A percentile compares a stretch with the other conserved stretches of the same genome.
phyloP scores from a whole-genome alignment of 176 grass and related monocot species.

The Ananas comosus region DNA sequence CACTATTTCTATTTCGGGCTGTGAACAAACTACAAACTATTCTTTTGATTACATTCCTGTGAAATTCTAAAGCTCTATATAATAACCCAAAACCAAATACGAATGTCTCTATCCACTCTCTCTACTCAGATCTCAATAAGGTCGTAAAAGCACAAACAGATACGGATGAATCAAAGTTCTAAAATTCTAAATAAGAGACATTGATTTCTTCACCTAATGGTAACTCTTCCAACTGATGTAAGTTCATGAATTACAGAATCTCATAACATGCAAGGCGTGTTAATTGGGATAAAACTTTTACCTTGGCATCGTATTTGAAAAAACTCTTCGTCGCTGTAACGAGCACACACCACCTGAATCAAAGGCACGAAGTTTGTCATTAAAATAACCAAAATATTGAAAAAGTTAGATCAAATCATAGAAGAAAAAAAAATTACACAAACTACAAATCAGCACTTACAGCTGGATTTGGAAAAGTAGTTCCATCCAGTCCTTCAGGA shows the following conservation, averaged over 20 bases:
- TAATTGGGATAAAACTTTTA: constrained; percentile 19
- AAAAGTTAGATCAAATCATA: constrained; percentile 2
- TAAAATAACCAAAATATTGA: constrained; percentile 7
- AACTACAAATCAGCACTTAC: constrained; percentile 28
- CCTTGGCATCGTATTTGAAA: constrained; percentile 88
- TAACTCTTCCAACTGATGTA: background rate
- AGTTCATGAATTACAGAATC: background rate
- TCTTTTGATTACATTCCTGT: too few species aligned
- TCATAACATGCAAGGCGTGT: background rate
- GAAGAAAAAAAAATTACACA: background rate
- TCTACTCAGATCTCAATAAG: background rate
- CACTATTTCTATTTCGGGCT: too few species aligned
- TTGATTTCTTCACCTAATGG: background rate
- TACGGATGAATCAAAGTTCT: background rate
- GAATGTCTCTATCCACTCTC: background rate
- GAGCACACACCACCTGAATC: constrained; percentile 69
- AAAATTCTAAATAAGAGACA: background rate
- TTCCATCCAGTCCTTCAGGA: constrained; percentile 63
- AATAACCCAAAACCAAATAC: background rate
- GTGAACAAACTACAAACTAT: too few species aligned
- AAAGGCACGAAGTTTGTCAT: background rate
- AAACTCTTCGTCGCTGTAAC: constrained; percentile 79
- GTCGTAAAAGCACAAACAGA: background rate
- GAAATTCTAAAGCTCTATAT: background rate
- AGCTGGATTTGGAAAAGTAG: constrained; percentile 55